Conservation (phyloP, 2,329 filamentous ascomycete genomes). For the Alternaria sp. region DNA sequence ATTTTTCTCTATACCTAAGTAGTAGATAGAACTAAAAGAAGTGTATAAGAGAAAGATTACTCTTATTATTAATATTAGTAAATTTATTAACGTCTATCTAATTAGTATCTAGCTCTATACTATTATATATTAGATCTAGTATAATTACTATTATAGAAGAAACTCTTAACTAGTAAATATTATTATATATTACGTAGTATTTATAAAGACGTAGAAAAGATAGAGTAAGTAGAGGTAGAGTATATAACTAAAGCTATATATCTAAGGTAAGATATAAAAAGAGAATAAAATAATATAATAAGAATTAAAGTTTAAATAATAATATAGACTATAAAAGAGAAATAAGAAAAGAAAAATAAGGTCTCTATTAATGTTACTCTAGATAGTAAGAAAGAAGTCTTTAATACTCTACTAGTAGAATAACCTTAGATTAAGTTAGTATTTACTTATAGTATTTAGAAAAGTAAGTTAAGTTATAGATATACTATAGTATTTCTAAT, state of each 20-base stretch:
- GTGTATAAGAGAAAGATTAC: too few relatives aligned
- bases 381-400: constrained; percentile 10
- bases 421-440: neutral
- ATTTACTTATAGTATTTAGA: constrained; percentile 6
- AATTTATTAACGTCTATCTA: constrained; percentile 11
- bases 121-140: constrained; percentile 9
- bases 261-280: constrained; percentile 3
- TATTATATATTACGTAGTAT: constrained; percentile 8
- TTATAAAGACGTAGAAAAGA: constrained; percentile 1
- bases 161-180: constrained; percentile 13
- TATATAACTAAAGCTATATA: constrained; percentile 2
- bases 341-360: constrained; percentile 4
- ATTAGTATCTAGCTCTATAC: constrained; percentile 18
- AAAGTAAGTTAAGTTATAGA: constrained; percentile 4
- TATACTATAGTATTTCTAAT: neutral
- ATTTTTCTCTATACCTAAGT: neutral
- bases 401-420: constrained; percentile 12
- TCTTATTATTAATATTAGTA: constrained; percentile 6
- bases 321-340: constrained; percentile 4
- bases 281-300: constrained; percentile 8
- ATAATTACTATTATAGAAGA: constrained; percentile 16
- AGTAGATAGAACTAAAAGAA: too few relatives aligned
- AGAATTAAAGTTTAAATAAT: constrained; percentile 10
- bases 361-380: constrained; percentile 7
- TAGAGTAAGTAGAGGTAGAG: constrained; percentile 5